These are phyloP conservation scores for Cucurbita pepo DNA, from an alignment of 306 rosid species.

Conservation along the genomic window DNA sequence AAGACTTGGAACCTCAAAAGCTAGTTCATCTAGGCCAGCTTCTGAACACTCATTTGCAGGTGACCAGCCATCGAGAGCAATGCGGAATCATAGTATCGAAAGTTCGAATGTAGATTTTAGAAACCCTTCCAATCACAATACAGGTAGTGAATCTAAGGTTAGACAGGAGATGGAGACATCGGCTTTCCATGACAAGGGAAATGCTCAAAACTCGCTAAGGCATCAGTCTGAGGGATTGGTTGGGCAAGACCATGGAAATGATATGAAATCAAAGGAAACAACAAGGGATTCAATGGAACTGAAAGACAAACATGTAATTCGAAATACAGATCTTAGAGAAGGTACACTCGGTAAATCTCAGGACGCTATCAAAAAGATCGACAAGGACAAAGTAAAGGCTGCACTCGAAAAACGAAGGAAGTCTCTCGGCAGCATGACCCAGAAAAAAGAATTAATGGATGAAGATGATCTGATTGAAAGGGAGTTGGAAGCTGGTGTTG, in stretches of 20 bases:
- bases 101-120: slow-evolving; percentile 42
- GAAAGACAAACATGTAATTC: slow-evolving; percentile 44
- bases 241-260: slow-evolving; percentile 45
- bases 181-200: slow-evolving; percentile 28
- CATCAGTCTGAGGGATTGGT: slow-evolving; percentile 23
- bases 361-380: slow-evolving; percentile 68
- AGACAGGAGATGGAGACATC: slow-evolving; percentile 29
- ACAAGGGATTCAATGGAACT: slow-evolving; percentile 36
- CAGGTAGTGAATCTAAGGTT: slow-evolving; percentile 41
- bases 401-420: slow-evolving; percentile 89
- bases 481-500: slow-evolving; percentile 94
- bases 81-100: slow-evolving; percentile 40
- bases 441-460: slow-evolving; percentile 64
- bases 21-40: slow-evolving; percentile 32
- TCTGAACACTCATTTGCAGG: slow-evolving; percentile 35
- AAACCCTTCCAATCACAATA: slow-evolving; percentile 21
- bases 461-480: slow-evolving; percentile 94
- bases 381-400: slow-evolving; percentile 81
- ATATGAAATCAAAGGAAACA: slow-evolving; percentile 28
- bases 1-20: slow-evolving; percentile 37
- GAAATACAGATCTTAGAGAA: slow-evolving; percentile 41
- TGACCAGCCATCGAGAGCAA: slow-evolving; percentile 30
- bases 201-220: slow-evolving; percentile 27
- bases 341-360: slow-evolving; percentile 38
- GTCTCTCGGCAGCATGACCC: slow-evolving; percentile 42